Evolutionary conservation across 2,329 filamentous ascomycete species (phyloP), one percentile per base, ranked within the genome.

Genomic region (Penicillium crustosum): DNA sequence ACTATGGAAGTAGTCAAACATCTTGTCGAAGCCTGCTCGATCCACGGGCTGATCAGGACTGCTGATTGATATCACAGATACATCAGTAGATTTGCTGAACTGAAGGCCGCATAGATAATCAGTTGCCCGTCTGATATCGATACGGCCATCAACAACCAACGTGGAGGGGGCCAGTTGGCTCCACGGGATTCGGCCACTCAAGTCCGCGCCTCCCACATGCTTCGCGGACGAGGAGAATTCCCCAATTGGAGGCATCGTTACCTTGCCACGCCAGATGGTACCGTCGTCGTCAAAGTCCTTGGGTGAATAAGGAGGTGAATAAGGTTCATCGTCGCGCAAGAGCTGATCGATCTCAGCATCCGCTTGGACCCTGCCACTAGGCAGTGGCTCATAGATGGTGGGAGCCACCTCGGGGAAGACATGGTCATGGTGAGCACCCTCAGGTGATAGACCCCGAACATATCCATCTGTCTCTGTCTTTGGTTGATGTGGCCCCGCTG

Each of bases 301-400:
- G 0, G 92, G 91, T 0, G 90, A 93, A 71, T 96, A 96, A 0
- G 89, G 89, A 2, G 90, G 89, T 2, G 90, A 93, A 47, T 89
- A 89, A 29, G 88, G 87, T 55, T 90, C 89, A 59, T 96, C 86
- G 59, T 90, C 91, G 67, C 93, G 85, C 8, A 97, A 83, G 65
- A 99, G 81, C 41, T 91, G 86, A 72, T 99, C 94, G 21, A 99
- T 90, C 59, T 97, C 94, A 3, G 90, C 85, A 73, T 99, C 93
- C 15, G 89, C 86, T 70, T 78, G 66, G 62, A 79, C 74, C 68
- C 83, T 74, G 57, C 75, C 72, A 50, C 83, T 79, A 63, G 81
- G 68, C 19, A 73, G 58, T 48, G 71, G 73, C 50, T 76, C 73
- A 38, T 72, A 72, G 36, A 76, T 70, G 44, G 75, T 71, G 29